Conservation (phyloP, 2,329 filamentous ascomycete species). For the Fusarium buxicola region DNA sequence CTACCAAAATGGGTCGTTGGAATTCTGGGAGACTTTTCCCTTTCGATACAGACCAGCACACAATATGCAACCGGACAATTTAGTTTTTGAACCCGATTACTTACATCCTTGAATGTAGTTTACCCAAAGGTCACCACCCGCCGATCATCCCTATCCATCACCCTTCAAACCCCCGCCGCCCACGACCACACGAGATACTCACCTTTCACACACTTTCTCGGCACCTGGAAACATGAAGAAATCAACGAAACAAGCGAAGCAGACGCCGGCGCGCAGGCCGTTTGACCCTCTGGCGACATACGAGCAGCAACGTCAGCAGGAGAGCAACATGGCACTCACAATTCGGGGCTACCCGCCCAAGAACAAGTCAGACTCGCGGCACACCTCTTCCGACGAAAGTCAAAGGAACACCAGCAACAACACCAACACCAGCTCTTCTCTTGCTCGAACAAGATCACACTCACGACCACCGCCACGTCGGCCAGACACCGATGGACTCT, state of each 20-base stretch:
- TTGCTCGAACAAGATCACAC: slow-evolving; percentile 34
- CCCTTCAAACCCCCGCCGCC: slow-evolving; percentile 17
- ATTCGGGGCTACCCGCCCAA: slow-evolving; percentile 42
- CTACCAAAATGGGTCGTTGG: slow-evolving; percentile 25
- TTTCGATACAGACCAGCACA: slow-evolving; percentile 20
- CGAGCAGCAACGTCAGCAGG: slow-evolving; percentile 39
- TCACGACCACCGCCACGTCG: slow-evolving; percentile 36
- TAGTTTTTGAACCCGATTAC: slow-evolving; percentile 17
- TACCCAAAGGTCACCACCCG: slow-evolving; percentile 28
- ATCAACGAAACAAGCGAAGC: slow-evolving; percentile 32
- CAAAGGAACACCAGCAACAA: slow-evolving; percentile 27
- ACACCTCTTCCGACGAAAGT: slow-evolving; percentile 32
- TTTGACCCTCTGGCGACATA: slow-evolving; percentile 35
- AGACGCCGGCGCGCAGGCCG: slow-evolving; percentile 24
- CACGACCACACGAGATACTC: slow-evolving; percentile 26
- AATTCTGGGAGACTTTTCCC: slow-evolving; percentile 18
- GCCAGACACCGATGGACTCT: slow-evolving; percentile 39
- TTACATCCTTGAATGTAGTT: slow-evolving; percentile 31
- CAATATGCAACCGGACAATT: slow-evolving; percentile 11
- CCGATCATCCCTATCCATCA: slow-evolving; percentile 26
- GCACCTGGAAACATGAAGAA: slow-evolving; percentile 32
- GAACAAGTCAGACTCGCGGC: slow-evolving; percentile 33
- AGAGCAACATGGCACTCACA: slow-evolving; percentile 42
- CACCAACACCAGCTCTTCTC: slow-evolving; percentile 20
- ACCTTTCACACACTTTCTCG: slow-evolving; percentile 17